Conservation (phyloP, 148 eudicot species). For the Gaultheria prostrata region DNA sequence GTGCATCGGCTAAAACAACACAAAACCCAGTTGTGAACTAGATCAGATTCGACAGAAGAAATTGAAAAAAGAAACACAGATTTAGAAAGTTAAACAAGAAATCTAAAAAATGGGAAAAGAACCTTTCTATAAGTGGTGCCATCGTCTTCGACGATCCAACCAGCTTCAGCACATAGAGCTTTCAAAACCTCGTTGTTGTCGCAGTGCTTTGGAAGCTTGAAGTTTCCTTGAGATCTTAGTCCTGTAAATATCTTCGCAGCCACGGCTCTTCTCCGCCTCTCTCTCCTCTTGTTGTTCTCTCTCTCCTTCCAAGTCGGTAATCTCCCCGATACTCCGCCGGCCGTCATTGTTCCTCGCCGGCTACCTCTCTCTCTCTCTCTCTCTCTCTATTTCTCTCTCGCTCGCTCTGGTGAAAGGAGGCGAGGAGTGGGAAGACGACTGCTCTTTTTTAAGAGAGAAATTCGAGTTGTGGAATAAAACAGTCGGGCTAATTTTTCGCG, state of each 20-base stretch:
- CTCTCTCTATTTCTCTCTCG: neutral
- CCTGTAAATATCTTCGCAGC: slow-evolving; percentile 69
- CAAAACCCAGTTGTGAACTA: neutral
- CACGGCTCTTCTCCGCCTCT: slow-evolving; percentile 53
- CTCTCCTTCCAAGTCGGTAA: slow-evolving; percentile 69
- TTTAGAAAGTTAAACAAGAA: neutral
- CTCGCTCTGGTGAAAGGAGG: neutral
- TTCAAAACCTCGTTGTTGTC: slow-evolving; percentile 68
- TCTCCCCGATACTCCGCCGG: slow-evolving; percentile 50
- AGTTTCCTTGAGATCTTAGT: slow-evolving; percentile 61
- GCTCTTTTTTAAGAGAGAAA: neutral
- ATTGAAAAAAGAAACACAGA: neutral
- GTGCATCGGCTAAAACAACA: neutral
- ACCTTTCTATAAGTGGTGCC: slow-evolving; percentile 74
- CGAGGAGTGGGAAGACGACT: neutral
- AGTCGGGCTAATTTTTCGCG: neutral
- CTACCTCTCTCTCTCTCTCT: neutral
- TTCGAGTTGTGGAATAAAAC: neutral
- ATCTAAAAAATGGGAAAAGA: neutral
- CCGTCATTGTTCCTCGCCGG: slow-evolving; percentile 21
- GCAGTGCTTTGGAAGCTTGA: slow-evolving; percentile 69
- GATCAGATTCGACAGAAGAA: neutral
- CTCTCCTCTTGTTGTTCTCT: slow-evolving; percentile 70
- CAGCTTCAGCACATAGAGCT: slow-evolving; percentile 62
- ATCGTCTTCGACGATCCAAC: slow-evolving; percentile 69